Evolutionary conservation across 306 rosid genomes (phyloP).

Genomic region (Acacia crassicarpa): DNA sequence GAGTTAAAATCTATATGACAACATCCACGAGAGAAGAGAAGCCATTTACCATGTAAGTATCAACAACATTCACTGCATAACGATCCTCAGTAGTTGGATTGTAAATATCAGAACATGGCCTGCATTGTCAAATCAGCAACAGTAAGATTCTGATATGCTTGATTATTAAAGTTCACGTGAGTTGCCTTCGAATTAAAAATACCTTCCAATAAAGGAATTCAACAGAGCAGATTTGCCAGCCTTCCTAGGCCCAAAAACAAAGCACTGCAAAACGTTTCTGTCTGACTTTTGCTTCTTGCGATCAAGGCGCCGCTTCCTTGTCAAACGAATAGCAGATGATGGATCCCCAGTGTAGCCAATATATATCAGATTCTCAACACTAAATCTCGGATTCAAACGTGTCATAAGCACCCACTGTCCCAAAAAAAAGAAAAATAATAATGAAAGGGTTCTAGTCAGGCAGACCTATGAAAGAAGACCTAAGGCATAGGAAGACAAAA

Average conservation of each 20-base stretch:
- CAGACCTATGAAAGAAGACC: no score
- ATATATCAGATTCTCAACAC: slow-evolving; percentile 90
- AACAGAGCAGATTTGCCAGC: slow-evolving; percentile 90
- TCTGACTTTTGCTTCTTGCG: slow-evolving; percentile 88
- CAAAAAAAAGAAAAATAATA: not conserved
- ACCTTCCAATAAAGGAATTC: slow-evolving; percentile 80
- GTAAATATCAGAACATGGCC: slow-evolving; percentile 49
- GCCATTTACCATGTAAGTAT: slow-evolving; percentile 41
- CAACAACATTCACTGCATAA: slow-evolving; percentile 68
- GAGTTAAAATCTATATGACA: not conserved
- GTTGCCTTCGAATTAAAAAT: not conserved
- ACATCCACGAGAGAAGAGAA: not conserved
- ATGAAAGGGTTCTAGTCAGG: no score
- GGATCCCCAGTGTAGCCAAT: slow-evolving; percentile 81
- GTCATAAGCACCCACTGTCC: slow-evolving; percentile 92
- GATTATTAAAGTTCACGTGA: not conserved
- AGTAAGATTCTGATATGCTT: not conserved
- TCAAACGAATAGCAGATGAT: slow-evolving; percentile 69
- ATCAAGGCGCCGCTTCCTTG: slow-evolving; percentile 80
- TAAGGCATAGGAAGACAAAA: no score
- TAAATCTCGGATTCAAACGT: slow-evolving; percentile 72
- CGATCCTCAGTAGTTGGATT: slow-evolving; percentile 56
- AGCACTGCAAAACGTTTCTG: slow-evolving; percentile 85
- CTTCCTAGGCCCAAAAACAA: slow-evolving; percentile 90
- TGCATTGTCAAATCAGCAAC: slow-evolving; percentile 35